These are phyloP conservation scores for Populus trichocarpa DNA, from an alignment of 441 rosid genomes.

Conservation along the genomic window DNA sequence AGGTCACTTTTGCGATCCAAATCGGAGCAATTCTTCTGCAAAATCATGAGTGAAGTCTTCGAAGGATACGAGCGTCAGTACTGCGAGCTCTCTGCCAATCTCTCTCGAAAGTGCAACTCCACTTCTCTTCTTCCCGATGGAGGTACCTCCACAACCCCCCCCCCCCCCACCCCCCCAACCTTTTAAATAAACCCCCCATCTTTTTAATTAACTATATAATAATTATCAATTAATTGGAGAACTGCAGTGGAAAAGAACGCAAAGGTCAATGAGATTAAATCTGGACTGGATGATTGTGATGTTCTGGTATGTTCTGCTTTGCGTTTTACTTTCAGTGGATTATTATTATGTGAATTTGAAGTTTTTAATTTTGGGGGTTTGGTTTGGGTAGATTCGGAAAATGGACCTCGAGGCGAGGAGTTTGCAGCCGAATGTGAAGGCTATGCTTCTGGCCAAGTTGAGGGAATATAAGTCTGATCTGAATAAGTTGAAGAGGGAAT, in stretches of 20 bases:
- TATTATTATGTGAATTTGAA: neutral
- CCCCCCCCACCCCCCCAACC: too few relatives aligned
- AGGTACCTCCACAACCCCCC: conserved; percentile 23
- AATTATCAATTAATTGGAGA: neutral
- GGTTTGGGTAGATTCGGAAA: conserved; percentile 59
- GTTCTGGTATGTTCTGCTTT: conserved; percentile 47
- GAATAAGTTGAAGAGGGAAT: conserved; percentile 79
- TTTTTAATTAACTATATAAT: neutral
- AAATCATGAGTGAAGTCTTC: conserved; percentile 76
- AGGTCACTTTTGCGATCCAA: neutral
- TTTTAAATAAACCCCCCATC: neutral
- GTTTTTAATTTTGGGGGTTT: neutral
- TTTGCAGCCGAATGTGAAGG: conserved; percentile 74
- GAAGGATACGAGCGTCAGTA: conserved; percentile 91
- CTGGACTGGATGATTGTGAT: conserved; percentile 84
- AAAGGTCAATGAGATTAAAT: conserved; percentile 54
- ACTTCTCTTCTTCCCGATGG: conserved; percentile 42
- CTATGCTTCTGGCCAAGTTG: conserved; percentile 71
- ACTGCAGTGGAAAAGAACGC: conserved; percentile 60
- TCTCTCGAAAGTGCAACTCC: conserved; percentile 69
- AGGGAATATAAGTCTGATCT: conserved; percentile 94
- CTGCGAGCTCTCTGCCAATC: conserved; percentile 88
- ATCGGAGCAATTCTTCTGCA: neutral
- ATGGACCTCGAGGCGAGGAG: conserved; percentile 98
- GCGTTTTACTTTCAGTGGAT: neutral